Base-by-base conservation (phyloP, 2,329 filamentous ascomycete species). In the Beauveria asiatica region DNA sequence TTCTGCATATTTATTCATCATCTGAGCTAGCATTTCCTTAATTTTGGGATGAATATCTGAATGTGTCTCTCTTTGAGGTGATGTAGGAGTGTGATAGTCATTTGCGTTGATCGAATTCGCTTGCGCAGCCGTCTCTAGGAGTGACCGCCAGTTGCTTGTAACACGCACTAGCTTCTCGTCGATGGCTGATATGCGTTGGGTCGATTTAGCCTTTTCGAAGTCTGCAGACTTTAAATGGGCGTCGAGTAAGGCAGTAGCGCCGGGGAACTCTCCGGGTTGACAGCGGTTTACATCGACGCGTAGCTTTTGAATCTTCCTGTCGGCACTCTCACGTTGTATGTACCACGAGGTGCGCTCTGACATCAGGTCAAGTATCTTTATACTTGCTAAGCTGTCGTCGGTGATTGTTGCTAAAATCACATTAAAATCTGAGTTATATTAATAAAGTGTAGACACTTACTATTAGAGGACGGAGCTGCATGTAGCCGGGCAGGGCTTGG, bases 31-130 rank as follows among this genome's bases (percentile, higher is more conserved):
- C 51, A 37, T 55, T 10, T 60, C 51, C 5, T 60, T 51, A 16
- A 55, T 42, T 13, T 19, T 33, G 44, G 50, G 21, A 21, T 49
- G 8, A 9, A 25, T 45, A 33, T 55, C 42, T 8, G 51, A 55
- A 17, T 39, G 52, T 25, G 58, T 60, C n/a, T 56, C 58, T 23
- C 51, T 55, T 17, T 44, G 44, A 16, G 58, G 44, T 17, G 58
- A 44, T n/a, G 51, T 60, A 17, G 25, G 58, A 23, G 44, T 13
- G 16, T 44, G 42, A 6, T 23, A 39, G 4, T n/a, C n/a, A 19
- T 33, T 33, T 13, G 7, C 25, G 30, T 42, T 3, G 17, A 23
- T n/a, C 10, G n/a, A 3, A 8, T 41, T 49, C 11, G 44, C 10
- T 13, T 37, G 46, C 25, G 39, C 13, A 1, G 8, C 21, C 8